phyloP scores from a whole-genome alignment of 768 basidiomycete genomes.

The Suillus placidus region DNA sequence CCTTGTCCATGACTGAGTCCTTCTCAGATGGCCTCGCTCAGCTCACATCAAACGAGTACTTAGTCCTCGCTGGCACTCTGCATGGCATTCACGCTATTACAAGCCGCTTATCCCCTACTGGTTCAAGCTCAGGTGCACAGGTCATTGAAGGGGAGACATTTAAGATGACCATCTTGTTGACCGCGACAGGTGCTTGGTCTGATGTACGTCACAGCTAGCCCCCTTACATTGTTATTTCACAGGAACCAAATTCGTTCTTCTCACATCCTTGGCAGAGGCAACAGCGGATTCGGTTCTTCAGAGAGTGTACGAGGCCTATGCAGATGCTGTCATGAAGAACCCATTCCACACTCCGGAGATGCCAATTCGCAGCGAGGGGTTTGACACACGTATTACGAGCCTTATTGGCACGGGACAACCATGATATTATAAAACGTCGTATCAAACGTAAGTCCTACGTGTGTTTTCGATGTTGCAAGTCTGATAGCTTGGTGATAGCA shows the following conservation, averaged over 20 bases:
- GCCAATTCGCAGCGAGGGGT: slow-evolving; percentile 92
- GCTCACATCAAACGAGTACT: slow-evolving; percentile 90
- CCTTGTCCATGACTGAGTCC: slow-evolving; percentile 1
- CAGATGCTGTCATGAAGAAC: slow-evolving; percentile 98
- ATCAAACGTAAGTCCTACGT: background rate
- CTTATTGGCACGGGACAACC: slow-evolving; percentile 52
- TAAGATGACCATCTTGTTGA: slow-evolving; percentile 90
- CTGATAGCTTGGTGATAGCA: slow-evolving; percentile 1
- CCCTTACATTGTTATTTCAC: background rate
- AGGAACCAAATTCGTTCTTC: slow-evolving; percentile 96
- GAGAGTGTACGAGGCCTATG: slow-evolving; percentile 90
- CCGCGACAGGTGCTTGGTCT: slow-evolving; percentile 71
- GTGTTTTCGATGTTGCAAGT: background rate
- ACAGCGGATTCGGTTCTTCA: slow-evolving; percentile 72
- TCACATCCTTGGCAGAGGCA: slow-evolving; percentile 79
- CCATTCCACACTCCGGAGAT: slow-evolving; percentile 99
- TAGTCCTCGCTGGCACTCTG: slow-evolving; percentile 93
- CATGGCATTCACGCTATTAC: slow-evolving; percentile 99
- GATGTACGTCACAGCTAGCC: background rate
- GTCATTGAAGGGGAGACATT: slow-evolving; percentile 96
- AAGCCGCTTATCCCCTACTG: slow-evolving; percentile 82
- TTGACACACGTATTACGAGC: slow-evolving; percentile 70
- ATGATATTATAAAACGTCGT: slow-evolving; percentile 10
- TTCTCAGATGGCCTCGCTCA: slow-evolving; percentile 84
- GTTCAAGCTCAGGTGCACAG: slow-evolving; percentile 83